Evolutionary conservation across 2,329 filamentous ascomycete genomes (phyloP).

Genomic region (Drechslerella coelobrocha): DNA sequence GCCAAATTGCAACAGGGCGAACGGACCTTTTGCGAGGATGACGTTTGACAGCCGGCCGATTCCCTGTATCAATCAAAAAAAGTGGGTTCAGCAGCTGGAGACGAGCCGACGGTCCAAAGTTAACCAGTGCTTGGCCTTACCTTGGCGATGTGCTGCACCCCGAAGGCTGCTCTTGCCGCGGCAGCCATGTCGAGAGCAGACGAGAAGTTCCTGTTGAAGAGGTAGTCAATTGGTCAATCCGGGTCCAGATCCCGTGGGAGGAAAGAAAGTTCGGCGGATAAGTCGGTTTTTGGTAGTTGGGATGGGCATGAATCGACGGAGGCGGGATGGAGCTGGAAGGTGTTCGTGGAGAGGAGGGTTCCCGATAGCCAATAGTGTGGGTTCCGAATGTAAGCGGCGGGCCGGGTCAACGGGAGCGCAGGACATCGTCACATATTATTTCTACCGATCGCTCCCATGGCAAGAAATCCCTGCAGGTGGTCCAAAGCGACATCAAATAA

Average conservation of each 20-base stretch:
- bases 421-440: not conserved
- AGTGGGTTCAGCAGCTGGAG: conserved; percentile 29
- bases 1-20: conserved; percentile 31
- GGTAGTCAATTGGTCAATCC: not conserved
- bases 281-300: not conserved
- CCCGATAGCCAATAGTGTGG: not conserved
- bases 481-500: no score
- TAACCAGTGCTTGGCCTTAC: conserved; percentile 3
- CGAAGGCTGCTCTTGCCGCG: conserved; percentile 39
- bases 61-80: conserved; percentile 28
- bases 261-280: not conserved
- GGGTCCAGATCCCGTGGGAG: not conserved
- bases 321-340: not conserved
- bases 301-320: not conserved
- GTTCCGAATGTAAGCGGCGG: conserved; percentile 2
- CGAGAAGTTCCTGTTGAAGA: not conserved
- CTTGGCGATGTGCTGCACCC: conserved; percentile 48
- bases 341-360: not conserved
- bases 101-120: not conserved
- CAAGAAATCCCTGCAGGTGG: no score
- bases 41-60: conserved; percentile 45
- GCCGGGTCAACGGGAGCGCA: not conserved
- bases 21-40: conserved; percentile 33
- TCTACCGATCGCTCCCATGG: not conserved
- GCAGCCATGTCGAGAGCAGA: conserved; percentile 22